Evolutionary conservation across 2,329 filamentous ascomycete species (phyloP), one percentile per base, ranked within the genome.

Genomic region (Dryadomyces quercus-mongolicae): DNA sequence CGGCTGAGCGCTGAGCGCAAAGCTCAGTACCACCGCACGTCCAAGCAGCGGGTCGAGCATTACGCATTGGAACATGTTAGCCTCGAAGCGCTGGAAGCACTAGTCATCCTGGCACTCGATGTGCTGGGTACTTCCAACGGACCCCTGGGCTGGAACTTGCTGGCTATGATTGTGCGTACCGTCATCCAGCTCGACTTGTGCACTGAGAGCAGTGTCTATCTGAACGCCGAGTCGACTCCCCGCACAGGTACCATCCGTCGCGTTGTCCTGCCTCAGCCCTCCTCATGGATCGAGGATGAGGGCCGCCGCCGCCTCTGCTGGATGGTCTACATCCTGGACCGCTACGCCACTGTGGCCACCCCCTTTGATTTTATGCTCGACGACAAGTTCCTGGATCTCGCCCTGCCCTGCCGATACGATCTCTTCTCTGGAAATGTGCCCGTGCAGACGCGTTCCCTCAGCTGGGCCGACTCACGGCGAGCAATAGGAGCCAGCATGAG

Each of bases 271-370:
- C 86, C 88, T 0, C 88, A 94, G 57, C 80, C 91, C 0, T 82
- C 82, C 51, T 86, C 89, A 56, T 95, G 90, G 68, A 86, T 95
- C 54, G 90, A 95, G 64, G 90, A 95, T 57, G 91, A 96, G 67
- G 86, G 87, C 40, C 76, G 90, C 22, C 78, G 91, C 22, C 76
- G 91, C 31, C 72, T 95, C 1, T 95, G 95, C 67, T 96, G 91
- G 91, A 92, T 93, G 82, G 84, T 95, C 12, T 96, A 95, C 64
- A 71, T 95, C 10, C 75, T 96, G 9, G 91, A 96, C 66, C 79
- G 91, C 51, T 95, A 95, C 64, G 89, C 89, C 1, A 95, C 90
- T 0, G 83, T 95, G 54, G 85, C 89, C 1, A 95, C 91, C 0
- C 67, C 63, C 0, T 95, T 95, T 60, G 89, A 95, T 61, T 95